Base-by-base conservation (phyloP, 2,329 filamentous ascomycete species). In the Cryphonectria radicalis region DNA sequence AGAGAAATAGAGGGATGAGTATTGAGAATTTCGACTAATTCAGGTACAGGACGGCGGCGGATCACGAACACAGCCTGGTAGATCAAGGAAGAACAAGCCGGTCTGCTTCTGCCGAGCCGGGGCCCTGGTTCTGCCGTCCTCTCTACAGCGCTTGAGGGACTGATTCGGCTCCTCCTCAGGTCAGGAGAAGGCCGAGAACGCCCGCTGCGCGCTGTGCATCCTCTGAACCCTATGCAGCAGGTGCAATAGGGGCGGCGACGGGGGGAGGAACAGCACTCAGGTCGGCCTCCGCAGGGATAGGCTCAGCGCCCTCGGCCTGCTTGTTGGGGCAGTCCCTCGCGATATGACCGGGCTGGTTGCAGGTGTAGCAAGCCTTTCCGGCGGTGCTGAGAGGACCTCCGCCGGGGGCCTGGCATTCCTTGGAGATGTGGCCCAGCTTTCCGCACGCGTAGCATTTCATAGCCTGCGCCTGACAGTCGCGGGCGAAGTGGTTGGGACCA, bases 361-460 rank as follows among this genome's bases (percentile, higher is more conserved):
- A 99, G 82, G 95, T 92, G 87, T 99, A 99, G 90, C 96, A 99
- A 75, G 95, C 97, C 90, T 98, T 99, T 80, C 95, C 95, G 74
- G 93, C 94, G 75, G 94, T 97, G 89, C 96, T 98, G 76, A 98
- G 88, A 63, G 95, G 94, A 35, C 96, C 96, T 70, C 96, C 96
- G 82, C 98, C 98, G 75, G 96, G 95, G 73, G 95, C 94, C 63
- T 95, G 97, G 88, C 96, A 99, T 84, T 99, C 96, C 78, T 88
- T 86, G 14, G 93, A 97, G 82, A 97, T 97, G 85, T 97, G 94
- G 67, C 94, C 94, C 76, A 97, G 90, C 86, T 97, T 97, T 81
- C 95, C 95, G 81, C 95, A 98, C 76, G 95, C 95, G 79, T 97
- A 98, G 88, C 95, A 98, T 86, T 98, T 98, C 94, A 97, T 97